Base-by-base conservation (phyloP, 805 yeast genomes). In the Lachancea cidri region DNA sequence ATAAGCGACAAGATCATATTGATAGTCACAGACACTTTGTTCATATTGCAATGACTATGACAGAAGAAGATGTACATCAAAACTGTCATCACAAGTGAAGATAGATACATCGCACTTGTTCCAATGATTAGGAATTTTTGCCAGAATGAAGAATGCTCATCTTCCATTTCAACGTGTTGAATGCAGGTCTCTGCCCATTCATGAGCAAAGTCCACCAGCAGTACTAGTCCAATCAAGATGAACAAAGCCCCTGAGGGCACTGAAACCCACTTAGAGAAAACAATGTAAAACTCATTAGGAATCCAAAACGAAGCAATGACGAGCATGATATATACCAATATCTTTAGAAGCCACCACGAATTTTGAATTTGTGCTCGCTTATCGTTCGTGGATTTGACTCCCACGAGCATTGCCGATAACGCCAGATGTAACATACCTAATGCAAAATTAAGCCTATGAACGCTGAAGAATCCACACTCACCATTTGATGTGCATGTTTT, bases 181-280 rank as follows among this genome's bases (percentile, higher is more conserved):
- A 93, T 73, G 62, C 98, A 93, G 5, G 84, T 85, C 55, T 93
- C 99, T 0, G 98, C 97, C 96, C 97, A 93, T 52, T 91, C 91
- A 64, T 93, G 98, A 3, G 98, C 98, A 71, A 87, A 93, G 63
- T 93, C 98, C 24, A 93, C 97, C 36, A 93, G 68, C 37, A 93
- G 70, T 11, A 94, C 83, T 43, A 93, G 73, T 1, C 98, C 98
- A 46, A 93, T 86, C 13, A 93, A 80, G 29, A 91, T 76, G 65
- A 93, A 93, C 4, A 88, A 57, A 2, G 91, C 83, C 33, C 96
- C 86, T 53, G 87, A 81, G 4, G 87, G 65, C 22, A 89, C 83
- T 4, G 97, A 87, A 33, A 93, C 70, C 67, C 87, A 81, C 61
- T 86, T 93, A 1, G 98, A 97, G 80, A 95, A 93, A 54, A 83